Evolutionary conservation across 164 flowering plant species (phyloP), one percentile per base, ranked within the genome.

Genomic region (Saururus chinensis): DNA sequence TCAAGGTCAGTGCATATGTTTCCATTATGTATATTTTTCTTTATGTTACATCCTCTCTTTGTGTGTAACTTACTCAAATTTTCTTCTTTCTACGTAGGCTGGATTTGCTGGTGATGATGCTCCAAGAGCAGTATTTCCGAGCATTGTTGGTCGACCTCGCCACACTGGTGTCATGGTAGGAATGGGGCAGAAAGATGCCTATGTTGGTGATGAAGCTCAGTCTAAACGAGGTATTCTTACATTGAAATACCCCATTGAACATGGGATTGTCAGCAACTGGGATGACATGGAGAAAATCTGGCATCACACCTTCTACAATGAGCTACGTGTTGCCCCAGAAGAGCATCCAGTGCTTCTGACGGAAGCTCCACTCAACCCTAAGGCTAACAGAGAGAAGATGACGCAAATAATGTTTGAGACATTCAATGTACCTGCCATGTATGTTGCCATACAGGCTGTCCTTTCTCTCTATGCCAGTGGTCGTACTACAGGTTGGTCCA

Each of bases 81-180:
- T 17, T 55, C 6, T 23, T 35, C 16, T 24, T 55, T 11, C 4
- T 56, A 63, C 24, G 49, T 59, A 84, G 89, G 89, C 89, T 71
- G 89, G 89, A 23, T 85, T 85, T 71, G 92, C 92, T 49, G 92
- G 92, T 63, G 92, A 85, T 71, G 92, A 85, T 78, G 92, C 89
- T 48, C 89, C 89, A 17, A 82, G 89, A 62, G 89, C 87, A 30
- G 87, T 84, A 19, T 82, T 84, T 68, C 90, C 90, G 48, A 84
- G 89, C 68, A 84, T 84, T 61, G 89, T 84, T 13, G 89, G 89
- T 19, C 84, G 88, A 24, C 88, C 92, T 26, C 85, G 92, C 24
- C 92, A 86, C 77, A 86, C 92, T 30, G 92, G 92, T 68, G 88
- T 86, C 70, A 86, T 86, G 88, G 92, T 86, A 70, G 92, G 92